These are phyloP conservation scores for Mortierella sp. DNA, from an alignment of 371 early-diverging fungal genomes.

Conservation along the genomic window DNA sequence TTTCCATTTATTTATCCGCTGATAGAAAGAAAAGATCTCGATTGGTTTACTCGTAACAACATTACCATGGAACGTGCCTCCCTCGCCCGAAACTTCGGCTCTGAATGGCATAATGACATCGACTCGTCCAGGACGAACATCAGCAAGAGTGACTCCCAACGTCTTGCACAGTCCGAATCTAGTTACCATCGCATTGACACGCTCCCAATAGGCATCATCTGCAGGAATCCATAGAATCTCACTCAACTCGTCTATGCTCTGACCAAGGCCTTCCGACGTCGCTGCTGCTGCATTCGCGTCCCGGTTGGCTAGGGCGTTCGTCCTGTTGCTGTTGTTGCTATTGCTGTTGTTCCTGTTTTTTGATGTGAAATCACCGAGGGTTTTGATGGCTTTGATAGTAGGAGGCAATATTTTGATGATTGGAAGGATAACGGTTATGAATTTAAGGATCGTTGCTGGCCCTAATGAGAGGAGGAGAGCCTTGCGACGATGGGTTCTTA, in stretches of 20 bases:
- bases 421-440: slow-evolving; percentile 43
- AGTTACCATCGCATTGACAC: slow-evolving; percentile 48
- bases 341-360: slow-evolving; percentile 2
- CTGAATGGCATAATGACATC: slow-evolving; percentile 53
- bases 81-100: slow-evolving; percentile 51
- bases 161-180: slow-evolving; percentile 44
- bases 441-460: slow-evolving; percentile 50
- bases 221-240: slow-evolving; percentile 54
- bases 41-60: background rate
- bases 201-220: slow-evolving; percentile 50
- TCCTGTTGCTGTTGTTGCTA: slow-evolving; percentile 9
- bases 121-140: slow-evolving; percentile 45
- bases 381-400: slow-evolving; percentile 41
- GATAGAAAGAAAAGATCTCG: background rate
- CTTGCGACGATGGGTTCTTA: slow-evolving; percentile 51
- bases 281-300: slow-evolving; percentile 25
- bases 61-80: slow-evolving; percentile 49
- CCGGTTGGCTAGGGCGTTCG: slow-evolving; percentile 24
- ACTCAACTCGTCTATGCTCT: slow-evolving; percentile 47
- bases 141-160: slow-evolving; percentile 37
- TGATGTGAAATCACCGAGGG: slow-evolving; percentile 26
- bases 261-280: slow-evolving; percentile 30
- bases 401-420: slow-evolving; percentile 44
- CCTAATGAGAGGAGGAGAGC: slow-evolving; percentile 42
- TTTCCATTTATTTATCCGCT: background rate